A percentile compares a stretch with the other conserved stretches of the same genome.
phyloP scores from a whole-genome alignment of 2,329 filamentous ascomycete genomes.

The Trichocomaceae sp. region DNA sequence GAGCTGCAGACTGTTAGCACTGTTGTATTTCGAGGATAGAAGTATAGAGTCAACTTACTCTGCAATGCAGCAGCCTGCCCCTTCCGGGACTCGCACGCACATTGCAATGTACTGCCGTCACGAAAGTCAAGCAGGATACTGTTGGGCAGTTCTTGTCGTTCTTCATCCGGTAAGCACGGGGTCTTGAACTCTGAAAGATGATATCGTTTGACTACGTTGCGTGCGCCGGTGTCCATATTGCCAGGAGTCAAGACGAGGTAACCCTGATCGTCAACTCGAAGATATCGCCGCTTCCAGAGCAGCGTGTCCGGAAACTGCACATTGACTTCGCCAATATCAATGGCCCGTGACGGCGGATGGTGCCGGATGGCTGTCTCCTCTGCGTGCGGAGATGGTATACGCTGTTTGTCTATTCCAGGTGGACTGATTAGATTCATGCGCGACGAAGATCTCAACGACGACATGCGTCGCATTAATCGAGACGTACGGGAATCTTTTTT shows the following conservation, averaged over 20 bases:
- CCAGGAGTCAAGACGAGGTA: conserved; percentile 72
- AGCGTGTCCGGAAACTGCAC: conserved; percentile 95
- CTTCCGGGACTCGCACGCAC: conserved; percentile 53
- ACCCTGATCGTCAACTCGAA: conserved; percentile 77
- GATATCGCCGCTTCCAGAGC: conserved; percentile 88
- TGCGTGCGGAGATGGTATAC: conserved; percentile 1
- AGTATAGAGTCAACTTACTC: conserved; percentile 32
- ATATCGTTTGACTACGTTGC: conserved; percentile 67
- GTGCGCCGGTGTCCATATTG: conserved; percentile 53
- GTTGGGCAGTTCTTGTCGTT: conserved; percentile 86
- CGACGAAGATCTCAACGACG: conserved; percentile 46
- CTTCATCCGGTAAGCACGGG: conserved; percentile 79
- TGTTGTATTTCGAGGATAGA: not conserved
- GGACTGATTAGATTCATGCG: conserved; percentile 39
- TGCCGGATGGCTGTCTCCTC: conserved; percentile 23
- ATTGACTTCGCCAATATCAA: conserved; percentile 83
- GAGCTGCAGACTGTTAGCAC: conserved; percentile 25
- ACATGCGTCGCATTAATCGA: conserved; percentile 61
- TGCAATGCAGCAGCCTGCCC: conserved; percentile 48
- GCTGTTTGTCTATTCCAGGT: conserved; percentile 18
- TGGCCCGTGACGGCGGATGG: conserved; percentile 42
- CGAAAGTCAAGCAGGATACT: conserved; percentile 62
- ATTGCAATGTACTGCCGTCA: conserved; percentile 57
- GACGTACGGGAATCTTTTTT: conserved; percentile 53
- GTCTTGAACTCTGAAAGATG: conserved; percentile 76